Evolutionary conservation across 2,329 filamentous ascomycete species (phyloP), one percentile per base, ranked within the genome.

Genomic region (Orbilia ellipsospora): DNA sequence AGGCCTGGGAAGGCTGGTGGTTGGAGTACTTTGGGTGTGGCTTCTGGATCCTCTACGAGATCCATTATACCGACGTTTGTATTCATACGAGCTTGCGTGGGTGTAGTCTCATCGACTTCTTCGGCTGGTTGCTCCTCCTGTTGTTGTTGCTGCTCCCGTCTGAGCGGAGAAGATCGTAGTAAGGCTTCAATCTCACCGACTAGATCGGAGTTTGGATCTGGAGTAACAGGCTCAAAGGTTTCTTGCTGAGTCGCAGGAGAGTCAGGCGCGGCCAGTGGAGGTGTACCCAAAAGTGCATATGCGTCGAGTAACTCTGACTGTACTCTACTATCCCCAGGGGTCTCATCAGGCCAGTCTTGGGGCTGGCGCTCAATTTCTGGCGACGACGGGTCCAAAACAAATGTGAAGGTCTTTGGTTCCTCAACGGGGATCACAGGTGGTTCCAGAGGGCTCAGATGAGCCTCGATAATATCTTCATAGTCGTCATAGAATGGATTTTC

Each of bases 401-500:
- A 26, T 54, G 62, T 18, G 50, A 61, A 66, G 0, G 40, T 62
- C 8, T 51, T 61, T 6, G 20, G 28, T 23, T 44, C 40, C 7
- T 20, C 51, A 2, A 50, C 28, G 28, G 51, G 56, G 23, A 44
- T 48, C 16, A 7, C 26, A 28, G 57, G 55, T 15, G 31, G 45
- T 2, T 67, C 69, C 40, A 31, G 45, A 13, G 63, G 56, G 13
- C 51, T 64, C 57, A 74, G 28, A 60, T 74, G 70, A 6, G 70
- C 62, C 15, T 74, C 70, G 10, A 74, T 68, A 16, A 74, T 74
- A 40, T 74, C 70, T 16, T 74, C 70, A 28, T 68, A 74, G 15
- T 74, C 70, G 42, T 74, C 70, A 18, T 74, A 74, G 20, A 74
- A 74, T 2, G 70, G 70, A 20, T 68, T 66, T n/a, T 74, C 63